Base-by-base conservation (phyloP, 495 filamentous ascomycete genomes). In the Podospora pseudopauciseta region DNA sequence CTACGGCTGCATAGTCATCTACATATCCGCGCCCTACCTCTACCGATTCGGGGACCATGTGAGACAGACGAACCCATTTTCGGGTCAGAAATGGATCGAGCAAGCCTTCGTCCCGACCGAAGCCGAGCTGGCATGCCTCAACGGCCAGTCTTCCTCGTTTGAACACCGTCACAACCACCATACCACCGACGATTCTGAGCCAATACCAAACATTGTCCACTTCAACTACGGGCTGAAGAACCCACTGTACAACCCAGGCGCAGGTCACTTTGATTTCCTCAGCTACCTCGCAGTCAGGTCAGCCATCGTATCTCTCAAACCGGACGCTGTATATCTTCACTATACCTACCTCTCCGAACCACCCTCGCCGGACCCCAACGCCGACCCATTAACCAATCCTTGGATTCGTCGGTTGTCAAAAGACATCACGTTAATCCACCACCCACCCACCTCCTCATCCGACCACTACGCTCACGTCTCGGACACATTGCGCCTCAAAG, bases 151-250 rank as follows among this genome's bases (percentile, higher is more conserved):
- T 3, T 65, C 71, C 64, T 71, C 69, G 64, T 64, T 60, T 34
- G 67, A 64, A 5, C 49, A 30, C 19, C 27, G 9, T 58, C 66
- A 26, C 64, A 66, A 23, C n/a, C 23, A 58, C 5, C 56, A 58
- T 5, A 20, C 23, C 69, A 55, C 67, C 15, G 59, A 65, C 44
- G n/a, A 19, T 28, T 66, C 49, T 28, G 77, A 79, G 19, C 76
- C 80, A 5, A 83, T 84, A 23, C 82, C 82, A 6, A 83, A 83
- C 65, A 72, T 80, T 39, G 81, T 83, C 30, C 81, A 84, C 70
- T 79, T 83, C 69, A 80, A 82, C 44, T 84, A 75, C 71, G 76
- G 80, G 7, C 77, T 80, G 56, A 77, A 76, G 60, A 80, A 80
- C 67, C 79, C 79, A 16, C 76, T 74, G 39, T 65, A 71, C 4